phyloP scores from a whole-genome alignment of 2,329 filamentous ascomycete species.

The Paraconiothyrium brasiliense region DNA sequence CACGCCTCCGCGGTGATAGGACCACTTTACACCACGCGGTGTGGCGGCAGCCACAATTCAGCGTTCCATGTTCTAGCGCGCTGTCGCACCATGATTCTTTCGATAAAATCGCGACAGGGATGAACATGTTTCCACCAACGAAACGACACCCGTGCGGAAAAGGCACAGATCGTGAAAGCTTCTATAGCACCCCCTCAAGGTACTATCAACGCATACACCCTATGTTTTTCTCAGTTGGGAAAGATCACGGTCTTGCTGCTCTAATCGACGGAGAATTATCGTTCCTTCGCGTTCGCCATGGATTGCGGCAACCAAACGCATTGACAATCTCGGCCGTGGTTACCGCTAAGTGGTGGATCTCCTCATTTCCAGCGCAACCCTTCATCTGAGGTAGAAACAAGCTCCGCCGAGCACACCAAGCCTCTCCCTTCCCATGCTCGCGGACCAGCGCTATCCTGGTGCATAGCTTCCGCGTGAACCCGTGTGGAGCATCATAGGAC shows the following conservation, averaged over 20 bases:
- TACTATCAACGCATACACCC: too few species aligned
- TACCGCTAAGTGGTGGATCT: conserved; percentile 17
- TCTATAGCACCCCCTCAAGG: neutral
- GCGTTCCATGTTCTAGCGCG: conserved; percentile 4
- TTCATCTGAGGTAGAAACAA: conserved; percentile 36
- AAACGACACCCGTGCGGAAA: neutral
- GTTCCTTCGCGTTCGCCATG: neutral
- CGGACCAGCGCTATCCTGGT: neutral
- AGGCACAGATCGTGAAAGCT: neutral
- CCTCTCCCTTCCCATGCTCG: conserved; percentile 24
- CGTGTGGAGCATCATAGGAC: neutral
- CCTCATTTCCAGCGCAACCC: conserved; percentile 28
- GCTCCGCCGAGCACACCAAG: conserved; percentile 41
- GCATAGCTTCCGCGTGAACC: conserved; percentile 4
- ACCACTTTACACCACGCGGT: neutral
- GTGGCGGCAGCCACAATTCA: conserved; percentile 1
- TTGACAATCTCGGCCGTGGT: neutral
- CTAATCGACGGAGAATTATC: conserved; percentile 8
- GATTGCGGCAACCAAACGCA: neutral
- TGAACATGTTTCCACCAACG: conserved; percentile 21
- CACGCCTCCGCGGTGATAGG: neutral
- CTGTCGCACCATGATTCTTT: conserved; percentile 16
- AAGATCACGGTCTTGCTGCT: neutral
- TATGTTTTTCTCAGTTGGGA: neutral
- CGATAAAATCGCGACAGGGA: conserved; percentile 14